phyloP scores from a whole-genome alignment of 2,329 filamentous ascomycete species.

The Epichloe bromicola region DNA sequence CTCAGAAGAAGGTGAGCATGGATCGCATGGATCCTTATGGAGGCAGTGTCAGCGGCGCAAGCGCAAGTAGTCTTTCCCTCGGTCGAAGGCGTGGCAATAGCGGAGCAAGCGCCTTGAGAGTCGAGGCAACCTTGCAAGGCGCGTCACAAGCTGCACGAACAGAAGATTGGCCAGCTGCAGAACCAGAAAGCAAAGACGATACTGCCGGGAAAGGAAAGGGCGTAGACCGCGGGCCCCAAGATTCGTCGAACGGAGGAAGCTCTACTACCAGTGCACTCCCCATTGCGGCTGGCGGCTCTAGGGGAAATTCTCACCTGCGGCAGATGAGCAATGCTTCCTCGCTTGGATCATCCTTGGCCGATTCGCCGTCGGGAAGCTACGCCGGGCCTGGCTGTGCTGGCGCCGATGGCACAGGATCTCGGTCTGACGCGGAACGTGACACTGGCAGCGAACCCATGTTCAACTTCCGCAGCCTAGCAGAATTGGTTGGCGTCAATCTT shows the following conservation, averaged over 20 bases:
- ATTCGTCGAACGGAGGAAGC: slow-evolving; percentile 14
- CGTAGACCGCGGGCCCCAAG: slow-evolving; percentile 39
- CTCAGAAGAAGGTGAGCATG: slow-evolving; percentile 46
- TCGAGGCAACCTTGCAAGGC: slow-evolving; percentile 39
- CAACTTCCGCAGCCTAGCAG: slow-evolving; percentile 79
- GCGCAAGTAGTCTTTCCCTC: slow-evolving; percentile 51
- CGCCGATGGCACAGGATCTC: slow-evolving; percentile 27
- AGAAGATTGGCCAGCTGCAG: slow-evolving; percentile 11
- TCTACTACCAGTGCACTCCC: slow-evolving; percentile 28
- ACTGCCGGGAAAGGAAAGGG: slow-evolving; percentile 52
- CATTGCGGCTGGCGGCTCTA: slow-evolving; percentile 36
- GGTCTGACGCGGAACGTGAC: slow-evolving; percentile 37
- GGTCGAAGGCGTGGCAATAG: slow-evolving; percentile 48
- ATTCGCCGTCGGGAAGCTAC: slow-evolving; percentile 47
- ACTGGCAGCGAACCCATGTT: slow-evolving; percentile 63
- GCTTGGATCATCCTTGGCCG: slow-evolving; percentile 60
- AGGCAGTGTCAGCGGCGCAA: slow-evolving; percentile 28
- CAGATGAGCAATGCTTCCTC: slow-evolving; percentile 84
- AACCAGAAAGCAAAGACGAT: slow-evolving; percentile 18
- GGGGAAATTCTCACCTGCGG: slow-evolving; percentile 58
- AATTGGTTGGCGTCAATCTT: slow-evolving; percentile 60
- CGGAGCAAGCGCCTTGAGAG: slow-evolving; percentile 43
- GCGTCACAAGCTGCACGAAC: slow-evolving; percentile 20
- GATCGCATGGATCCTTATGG: slow-evolving; percentile 22
- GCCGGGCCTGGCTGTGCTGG: slow-evolving; percentile 21